Evolutionary conservation across 1,139 yeast species (phyloP), one percentile per base, ranked within the genome.

Genomic region (Suhomyces yuchorum): DNA sequence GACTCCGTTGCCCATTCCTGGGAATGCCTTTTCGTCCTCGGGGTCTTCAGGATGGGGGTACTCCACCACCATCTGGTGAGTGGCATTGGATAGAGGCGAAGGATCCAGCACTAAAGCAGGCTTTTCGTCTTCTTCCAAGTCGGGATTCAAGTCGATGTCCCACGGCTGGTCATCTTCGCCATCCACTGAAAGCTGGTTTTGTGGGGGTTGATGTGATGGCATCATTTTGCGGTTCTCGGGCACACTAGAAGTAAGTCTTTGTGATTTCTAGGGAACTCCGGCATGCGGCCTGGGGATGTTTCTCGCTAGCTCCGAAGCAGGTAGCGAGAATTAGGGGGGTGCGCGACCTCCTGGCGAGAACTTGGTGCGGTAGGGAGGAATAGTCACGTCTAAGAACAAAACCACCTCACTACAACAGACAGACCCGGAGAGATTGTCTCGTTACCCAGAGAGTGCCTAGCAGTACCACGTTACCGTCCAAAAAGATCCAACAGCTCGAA

Each of bases 121-220:
- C n/a, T 11, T 26, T 26, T 24, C 66, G 12, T 64, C 67, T 42
- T 66, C 75, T 36, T 70, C 67, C 49, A 73, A 56, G 8, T 70
- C 78, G 0, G 78, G 78, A 54, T 75, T 72, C 50, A 75, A 60
- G 47, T 72, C 77, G 39, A 75, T 58, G 47, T 67, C 67, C 47
- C 24, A 58, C 4, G 40, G 46, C 11, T 14, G 22, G 12, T 38
- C 35, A 28, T 38, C 34, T 2, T 30, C 18, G 17, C 7, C 34
- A 30, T 30, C 34, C 2, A 30, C 2, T 7, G 34, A 30, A 15
- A 5, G 14, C 2, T 30, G 18, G 17, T 14, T 22, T 30, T 22
- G 11, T n/a, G 4, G n/a, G 23, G 30, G 9, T n/a, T 20, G 15
- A 12, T 26, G 26, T 14, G 34, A 14, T 30, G 34, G 34, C 18